A percentile compares a stretch with the other conserved stretches of the same genome.
phyloP scores from a whole-genome alignment of 345 rosid genomes.

The Brassica juncea region DNA sequence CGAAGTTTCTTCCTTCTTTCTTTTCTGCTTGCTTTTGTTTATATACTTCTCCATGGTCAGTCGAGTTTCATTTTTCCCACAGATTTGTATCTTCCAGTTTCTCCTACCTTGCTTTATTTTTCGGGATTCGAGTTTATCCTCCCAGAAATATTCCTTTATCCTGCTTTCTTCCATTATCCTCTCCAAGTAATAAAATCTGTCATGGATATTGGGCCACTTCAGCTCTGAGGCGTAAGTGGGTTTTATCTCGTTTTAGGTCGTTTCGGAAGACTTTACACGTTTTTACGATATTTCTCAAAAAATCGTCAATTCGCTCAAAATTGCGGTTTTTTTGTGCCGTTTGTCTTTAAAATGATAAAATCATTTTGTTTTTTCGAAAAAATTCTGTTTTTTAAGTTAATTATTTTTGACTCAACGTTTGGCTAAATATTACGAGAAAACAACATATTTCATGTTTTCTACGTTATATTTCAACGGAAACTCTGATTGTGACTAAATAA shows the following conservation, averaged over 20 bases:
- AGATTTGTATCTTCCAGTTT: not conserved
- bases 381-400: not conserved
- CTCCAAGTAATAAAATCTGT: not conserved
- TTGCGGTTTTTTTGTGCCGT: not conserved
- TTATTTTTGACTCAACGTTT: not conserved
- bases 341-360: not conserved
- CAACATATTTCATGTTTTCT: not conserved
- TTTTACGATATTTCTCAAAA: no score
- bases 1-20: not conserved
- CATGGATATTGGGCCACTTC: not conserved
- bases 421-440: not conserved
- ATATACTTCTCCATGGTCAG: not conserved
- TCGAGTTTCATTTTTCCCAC: not conserved
- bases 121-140: not conserved
- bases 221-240: not conserved
- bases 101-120: not conserved
- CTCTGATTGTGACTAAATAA: not conserved
- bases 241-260: not conserved
- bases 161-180: not conserved
- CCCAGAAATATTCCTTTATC: no score
- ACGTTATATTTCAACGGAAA: not conserved
- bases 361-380: not conserved
- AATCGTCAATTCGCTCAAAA: not conserved
- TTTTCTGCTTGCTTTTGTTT: not conserved
- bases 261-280: not conserved